Evolutionary conservation across 805 yeast genomes (phyloP), one percentile per base, ranked within the genome.

Genomic region (Candida silvicultrix): DNA sequence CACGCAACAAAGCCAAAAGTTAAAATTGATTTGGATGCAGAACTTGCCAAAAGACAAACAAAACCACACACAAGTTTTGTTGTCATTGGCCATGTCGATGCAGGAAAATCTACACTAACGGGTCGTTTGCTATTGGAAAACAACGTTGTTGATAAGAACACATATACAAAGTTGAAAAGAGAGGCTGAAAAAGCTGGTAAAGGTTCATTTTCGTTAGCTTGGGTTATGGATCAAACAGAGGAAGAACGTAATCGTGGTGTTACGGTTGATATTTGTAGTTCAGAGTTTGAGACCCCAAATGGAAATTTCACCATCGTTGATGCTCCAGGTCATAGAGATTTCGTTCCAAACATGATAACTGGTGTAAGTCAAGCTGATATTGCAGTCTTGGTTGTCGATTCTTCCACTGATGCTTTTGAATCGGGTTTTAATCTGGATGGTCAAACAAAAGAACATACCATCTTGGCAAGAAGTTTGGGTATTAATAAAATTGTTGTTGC

Each of bases 31-130:
- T 46, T 58, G 2, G 53, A 52, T 18, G 38, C 39, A 10, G 52
- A 55, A 35, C 46, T 48, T 29, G 42, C 51, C 2, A 55, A 68
- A 89, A 95, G 96, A 80, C 85, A 86, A 73, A 89, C 80, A 64
- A 90, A 90, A 85, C 74, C 81, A 75, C 96, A 89, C 82, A 85
- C 89, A 75, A 89, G 90, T 89, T 94, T 92, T 79, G 98, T 94
- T 74, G 97, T 92, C 68, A 92, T 92, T 77, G 98, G 98, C 73
- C 98, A 92, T 92, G 98, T 92, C 95, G 98, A 92, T 80, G 92
- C 97, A 67, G 92, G 92, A 73, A 86, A 88, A 78, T 92, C 97
- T 54, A 90, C 98, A 68, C 86, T 97, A 73, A 90, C 98, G 71
- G 97, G 97, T 73, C 96, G 90, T 83, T 83, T 90, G 77, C 84